phyloP scores from a whole-genome alignment of 306 rosid genomes.

The Prunus armeniaca region DNA sequence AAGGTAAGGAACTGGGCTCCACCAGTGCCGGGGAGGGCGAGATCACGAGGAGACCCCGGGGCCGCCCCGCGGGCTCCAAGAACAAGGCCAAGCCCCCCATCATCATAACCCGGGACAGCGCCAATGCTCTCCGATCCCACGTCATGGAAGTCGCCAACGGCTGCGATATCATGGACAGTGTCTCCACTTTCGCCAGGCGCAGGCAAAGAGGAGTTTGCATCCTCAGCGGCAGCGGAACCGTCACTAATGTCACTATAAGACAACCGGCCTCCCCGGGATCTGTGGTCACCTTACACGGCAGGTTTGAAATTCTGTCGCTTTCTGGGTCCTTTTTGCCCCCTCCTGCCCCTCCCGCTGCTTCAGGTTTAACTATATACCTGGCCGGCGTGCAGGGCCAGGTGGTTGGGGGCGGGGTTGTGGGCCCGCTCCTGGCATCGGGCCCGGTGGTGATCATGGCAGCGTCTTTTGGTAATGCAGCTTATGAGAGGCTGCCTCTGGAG shows the following conservation, averaged over 20 bases:
- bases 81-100: conserved; percentile 94
- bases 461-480: conserved; percentile 92
- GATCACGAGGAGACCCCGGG: conserved; percentile 66
- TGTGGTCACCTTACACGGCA: conserved; percentile 78
- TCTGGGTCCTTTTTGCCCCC: conserved; percentile 92
- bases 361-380: conserved; percentile 73
- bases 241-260: conserved; percentile 77
- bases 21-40: conserved; percentile 31
- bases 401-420: conserved; percentile 83
- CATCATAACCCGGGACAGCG: conserved; percentile 85
- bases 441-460: conserved; percentile 91
- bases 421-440: conserved; percentile 70
- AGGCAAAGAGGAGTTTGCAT: conserved; percentile 83
- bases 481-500: conserved; percentile 85
- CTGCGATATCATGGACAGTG: conserved; percentile 78
- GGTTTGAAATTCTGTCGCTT: conserved; percentile 80
- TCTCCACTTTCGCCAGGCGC: conserved; percentile 65
- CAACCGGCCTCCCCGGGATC: conserved; percentile 86
- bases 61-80: conserved; percentile 82
- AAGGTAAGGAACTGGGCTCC: conserved; percentile 39
- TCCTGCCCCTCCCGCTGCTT: conserved; percentile 74
- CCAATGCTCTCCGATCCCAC: conserved; percentile 85
- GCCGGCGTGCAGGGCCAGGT: conserved; percentile 96
- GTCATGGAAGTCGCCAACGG: conserved; percentile 80
- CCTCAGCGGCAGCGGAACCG: conserved; percentile 84